Base-by-base conservation (phyloP, 495 filamentous ascomycete genomes). In the Bathelium albidoporum region DNA sequence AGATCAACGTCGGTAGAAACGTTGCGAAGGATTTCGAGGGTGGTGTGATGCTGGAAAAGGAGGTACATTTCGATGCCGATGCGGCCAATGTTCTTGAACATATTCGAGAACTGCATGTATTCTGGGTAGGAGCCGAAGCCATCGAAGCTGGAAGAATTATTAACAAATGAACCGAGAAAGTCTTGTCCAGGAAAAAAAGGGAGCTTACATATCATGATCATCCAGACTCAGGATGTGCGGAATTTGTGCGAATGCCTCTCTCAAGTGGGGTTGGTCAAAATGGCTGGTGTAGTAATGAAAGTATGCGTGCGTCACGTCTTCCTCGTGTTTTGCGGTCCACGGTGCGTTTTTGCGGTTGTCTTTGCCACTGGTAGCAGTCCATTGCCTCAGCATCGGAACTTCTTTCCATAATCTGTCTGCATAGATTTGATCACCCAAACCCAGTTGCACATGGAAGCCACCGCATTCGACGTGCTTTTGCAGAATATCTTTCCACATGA, bases 401-500 rank as follows among this genome's bases (percentile, higher is more conserved):
- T 98, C 95, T 66, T 91, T 96, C 94, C 94, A 98, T 71, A 98
- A 80, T 18, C 94, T 79, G 75, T 98, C 94, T 0, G 91, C 95
- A 74, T 95, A 98, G 62, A 98, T 94, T 74, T 97, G 95, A 59
- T 91, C 90, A 39, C 94, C 94, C 1, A 96, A 79, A 26, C 91
- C 93, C 9, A 98, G 78, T 69, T 98, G 94, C 2, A 87, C 84
- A 70, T 98, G 94, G 75, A 98, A 98, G 11, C 94, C 94, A 60
- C 91, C 91, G 69, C 90, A 95, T 68, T 98, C 94, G 44, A 89
- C 83, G 73, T 98, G 95, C 79, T 96, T 97, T 74, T 96, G 92
- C 74, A 98, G 83, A 32, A 98, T 90, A 70, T 98, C 94, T 67
- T 96, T 96, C 94, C 94, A 98, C 94, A 98, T 95, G 71, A 89